Evolutionary conservation across 441 rosid species (phyloP).

Genomic region (Pelargonium citronellum): DNA sequence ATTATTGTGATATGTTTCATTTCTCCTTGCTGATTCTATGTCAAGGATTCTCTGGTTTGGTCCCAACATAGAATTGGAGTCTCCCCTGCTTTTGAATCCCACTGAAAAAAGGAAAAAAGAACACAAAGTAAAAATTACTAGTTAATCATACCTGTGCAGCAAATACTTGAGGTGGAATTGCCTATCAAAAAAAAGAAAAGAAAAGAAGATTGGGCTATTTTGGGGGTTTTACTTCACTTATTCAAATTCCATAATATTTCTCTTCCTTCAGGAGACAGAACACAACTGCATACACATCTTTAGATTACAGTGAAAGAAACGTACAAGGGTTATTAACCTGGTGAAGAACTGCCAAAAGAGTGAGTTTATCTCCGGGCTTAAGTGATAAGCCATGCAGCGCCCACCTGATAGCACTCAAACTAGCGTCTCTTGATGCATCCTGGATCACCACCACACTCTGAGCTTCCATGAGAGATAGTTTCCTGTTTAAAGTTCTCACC

Average conservation of each 20-base stretch:
- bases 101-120: constrained; percentile 22
- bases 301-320: constrained; percentile 26
- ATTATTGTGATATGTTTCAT: constrained; percentile 32
- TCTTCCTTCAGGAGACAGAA: background rate
- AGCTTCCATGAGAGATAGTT: constrained; percentile 20
- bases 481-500: background rate
- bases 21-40: constrained; percentile 37
- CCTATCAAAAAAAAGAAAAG: no score
- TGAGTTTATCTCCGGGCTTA: constrained; percentile 42
- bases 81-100: constrained; percentile 47
- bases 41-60: constrained; percentile 33
- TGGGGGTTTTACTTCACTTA: no score
- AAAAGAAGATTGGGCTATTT: no score
- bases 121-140: background rate
- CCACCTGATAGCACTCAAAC: constrained; percentile 31
- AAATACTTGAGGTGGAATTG: no score
- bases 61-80: constrained; percentile 33
- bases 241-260: no score
- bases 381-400: constrained; percentile 34
- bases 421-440: constrained; percentile 42
- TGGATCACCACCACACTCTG: constrained; percentile 54
- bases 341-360: constrained; percentile 41
- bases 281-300: constrained; percentile 16
- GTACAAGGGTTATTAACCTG: constrained; percentile 51
- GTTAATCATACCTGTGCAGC: no score